Evolutionary conservation across 225 moss, liverwort and hornwort genomes (phyloP).

Genomic region (Sphagnum contortum): DNA sequence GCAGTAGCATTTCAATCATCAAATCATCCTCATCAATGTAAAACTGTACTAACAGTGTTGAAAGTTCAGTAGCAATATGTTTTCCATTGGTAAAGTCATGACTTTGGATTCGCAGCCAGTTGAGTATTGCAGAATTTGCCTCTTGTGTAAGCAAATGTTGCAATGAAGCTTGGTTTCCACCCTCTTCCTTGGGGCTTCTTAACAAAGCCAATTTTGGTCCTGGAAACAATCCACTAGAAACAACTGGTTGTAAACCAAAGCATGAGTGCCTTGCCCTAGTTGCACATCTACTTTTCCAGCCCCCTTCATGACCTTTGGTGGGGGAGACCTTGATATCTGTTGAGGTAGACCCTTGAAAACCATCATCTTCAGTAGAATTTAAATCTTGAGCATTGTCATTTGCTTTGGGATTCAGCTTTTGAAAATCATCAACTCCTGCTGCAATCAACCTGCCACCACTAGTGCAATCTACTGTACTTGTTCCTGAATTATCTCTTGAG

Average conservation of each 20-base stretch:
- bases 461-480: too few relatives aligned
- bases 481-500: too few relatives aligned
- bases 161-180: background rate
- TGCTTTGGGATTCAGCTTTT: too few relatives aligned
- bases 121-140: conserved; percentile 19
- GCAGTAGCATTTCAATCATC: conserved; percentile 51
- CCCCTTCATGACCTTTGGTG: background rate
- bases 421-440: too few relatives aligned
- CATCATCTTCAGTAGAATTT: too few relatives aligned
- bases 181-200: background rate
- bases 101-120: conserved; percentile 30
- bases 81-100: conserved; percentile 7
- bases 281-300: conserved; percentile 1
- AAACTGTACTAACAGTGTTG: conserved; percentile 32
- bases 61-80: conserved; percentile 18
- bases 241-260: background rate
- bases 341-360: too few relatives aligned
- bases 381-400: too few relatives aligned
- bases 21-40: conserved; percentile 68
- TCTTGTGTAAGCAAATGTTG: conserved; percentile 13
- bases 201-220: background rate
- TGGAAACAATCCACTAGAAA: background rate
- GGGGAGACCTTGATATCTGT: too few relatives aligned
- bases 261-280: background rate
- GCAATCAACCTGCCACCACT: too few relatives aligned